Conservation (phyloP, 2,329 filamentous ascomycete genomes). For the Xylaria polymorpha region DNA sequence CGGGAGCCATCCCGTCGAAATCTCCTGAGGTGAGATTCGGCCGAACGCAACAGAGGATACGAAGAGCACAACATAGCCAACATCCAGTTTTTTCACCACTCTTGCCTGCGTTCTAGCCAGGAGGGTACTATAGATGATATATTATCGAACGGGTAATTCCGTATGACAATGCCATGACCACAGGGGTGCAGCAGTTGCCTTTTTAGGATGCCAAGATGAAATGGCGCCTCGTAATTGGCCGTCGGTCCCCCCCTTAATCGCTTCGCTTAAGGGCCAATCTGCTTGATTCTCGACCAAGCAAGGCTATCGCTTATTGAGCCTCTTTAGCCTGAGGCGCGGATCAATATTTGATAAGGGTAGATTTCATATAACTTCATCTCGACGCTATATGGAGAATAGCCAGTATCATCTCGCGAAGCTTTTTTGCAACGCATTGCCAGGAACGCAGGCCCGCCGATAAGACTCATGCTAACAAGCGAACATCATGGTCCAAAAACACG, state of each 20-base stretch:
- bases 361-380: slow-evolving; percentile 49
- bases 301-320: slow-evolving; percentile 46
- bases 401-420: slow-evolving; percentile 10
- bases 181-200: slow-evolving; percentile 16
- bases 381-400: slow-evolving; percentile 36
- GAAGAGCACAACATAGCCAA: slow-evolving; percentile 28
- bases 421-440: slow-evolving; percentile 1
- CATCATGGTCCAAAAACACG: neutral
- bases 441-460: slow-evolving; percentile 20
- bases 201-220: slow-evolving; percentile 25
- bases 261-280: slow-evolving; percentile 19
- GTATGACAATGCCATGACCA: slow-evolving; percentile 11
- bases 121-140: slow-evolving; percentile 28
- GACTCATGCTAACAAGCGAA: neutral
- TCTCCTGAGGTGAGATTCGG: slow-evolving; percentile 17
- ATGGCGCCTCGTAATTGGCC: slow-evolving; percentile 17
- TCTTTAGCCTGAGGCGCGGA: slow-evolving; percentile 46
- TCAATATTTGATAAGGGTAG: slow-evolving; percentile 43
- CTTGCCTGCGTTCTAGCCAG: slow-evolving; percentile 20
- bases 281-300: slow-evolving; percentile 24
- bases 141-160: slow-evolving; percentile 22
- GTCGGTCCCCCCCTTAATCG: neutral
- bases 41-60: slow-evolving; percentile 28
- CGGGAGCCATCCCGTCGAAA: neutral
- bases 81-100: neutral